Conservation (phyloP, 2,329 filamentous ascomycete genomes). For the Penicillium olsonii region DNA sequence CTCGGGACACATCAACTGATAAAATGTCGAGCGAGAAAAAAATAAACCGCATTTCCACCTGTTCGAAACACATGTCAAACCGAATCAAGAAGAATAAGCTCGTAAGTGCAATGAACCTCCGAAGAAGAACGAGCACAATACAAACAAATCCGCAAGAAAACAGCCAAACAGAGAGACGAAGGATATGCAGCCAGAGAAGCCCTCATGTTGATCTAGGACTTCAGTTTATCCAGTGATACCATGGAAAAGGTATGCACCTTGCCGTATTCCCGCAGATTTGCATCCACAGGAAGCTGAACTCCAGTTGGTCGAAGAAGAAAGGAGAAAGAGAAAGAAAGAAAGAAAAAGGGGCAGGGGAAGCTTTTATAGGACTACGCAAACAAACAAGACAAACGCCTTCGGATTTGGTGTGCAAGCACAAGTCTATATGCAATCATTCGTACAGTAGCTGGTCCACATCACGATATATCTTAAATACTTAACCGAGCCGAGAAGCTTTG, state of each 20-base stretch:
- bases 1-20: background rate
- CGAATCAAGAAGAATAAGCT: background rate
- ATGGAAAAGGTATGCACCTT: constrained; percentile 10
- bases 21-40: constrained; percentile 9
- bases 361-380: background rate
- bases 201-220: constrained; percentile 9
- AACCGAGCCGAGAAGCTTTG: constrained; percentile 47
- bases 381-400: constrained; percentile 6
- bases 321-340: background rate
- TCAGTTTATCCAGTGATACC: constrained; percentile 6
- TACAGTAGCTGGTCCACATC: background rate
- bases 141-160: background rate
- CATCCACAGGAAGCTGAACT: constrained; percentile 2
- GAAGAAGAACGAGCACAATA: constrained; percentile 2
- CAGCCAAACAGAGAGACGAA: background rate
- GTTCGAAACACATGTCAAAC: background rate
- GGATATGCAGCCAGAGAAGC: constrained; percentile 12
- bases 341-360: background rate
- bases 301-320: background rate
- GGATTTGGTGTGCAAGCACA: background rate
- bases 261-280: background rate
- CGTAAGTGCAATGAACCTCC: constrained; percentile 9
- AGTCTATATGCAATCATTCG: background rate
- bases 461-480: constrained; percentile 3
- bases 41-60: constrained; percentile 13